phyloP scores from a whole-genome alignment of 345 rosid species.

The Mangifera indica region DNA sequence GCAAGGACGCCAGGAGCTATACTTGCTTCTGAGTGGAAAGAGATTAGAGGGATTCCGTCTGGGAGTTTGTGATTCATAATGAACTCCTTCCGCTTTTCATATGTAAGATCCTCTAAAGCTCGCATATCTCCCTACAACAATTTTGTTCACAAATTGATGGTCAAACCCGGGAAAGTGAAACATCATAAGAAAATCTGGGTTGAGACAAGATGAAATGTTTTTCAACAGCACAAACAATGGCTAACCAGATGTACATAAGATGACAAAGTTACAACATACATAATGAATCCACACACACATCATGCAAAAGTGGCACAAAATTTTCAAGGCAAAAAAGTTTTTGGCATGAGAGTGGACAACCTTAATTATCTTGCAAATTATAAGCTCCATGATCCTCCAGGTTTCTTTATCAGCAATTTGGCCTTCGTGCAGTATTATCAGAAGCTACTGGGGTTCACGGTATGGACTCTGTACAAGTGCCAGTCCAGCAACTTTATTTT shows the following conservation, averaged over 20 bases:
- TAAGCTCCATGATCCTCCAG: slow-evolving; percentile 58
- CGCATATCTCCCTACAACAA: slow-evolving; percentile 57
- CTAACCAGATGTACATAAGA: neutral
- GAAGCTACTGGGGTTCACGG: slow-evolving; percentile 71
- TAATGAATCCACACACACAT: neutral
- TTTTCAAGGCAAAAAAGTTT: neutral
- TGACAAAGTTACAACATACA: neutral
- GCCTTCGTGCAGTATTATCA: slow-evolving; percentile 66
- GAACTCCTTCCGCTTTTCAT: slow-evolving; percentile 56
- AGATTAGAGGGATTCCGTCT: slow-evolving; percentile 49
- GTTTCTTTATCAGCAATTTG: slow-evolving; percentile 71
- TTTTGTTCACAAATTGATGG: slow-evolving; percentile 10
- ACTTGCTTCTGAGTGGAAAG: slow-evolving; percentile 59
- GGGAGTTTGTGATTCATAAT: slow-evolving; percentile 58
- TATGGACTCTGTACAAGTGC: slow-evolving; percentile 73
- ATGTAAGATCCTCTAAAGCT: slow-evolving; percentile 66
- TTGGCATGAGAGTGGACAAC: slow-evolving; percentile 28
- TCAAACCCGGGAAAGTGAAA: neutral
- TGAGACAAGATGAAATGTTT: neutral
- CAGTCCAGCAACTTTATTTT: slow-evolving; percentile 67
- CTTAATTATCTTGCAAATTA: slow-evolving; percentile 68
- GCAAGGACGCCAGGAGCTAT: slow-evolving; percentile 54
- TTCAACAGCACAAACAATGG: neutral
- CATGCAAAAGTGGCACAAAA: neutral
- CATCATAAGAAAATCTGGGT: neutral